A percentile compares a stretch with the other conserved stretches of the same genome.
Conservation (phyloP, 2,329 filamentous ascomycete species). For the Colletotrichum simmondsii region DNA sequence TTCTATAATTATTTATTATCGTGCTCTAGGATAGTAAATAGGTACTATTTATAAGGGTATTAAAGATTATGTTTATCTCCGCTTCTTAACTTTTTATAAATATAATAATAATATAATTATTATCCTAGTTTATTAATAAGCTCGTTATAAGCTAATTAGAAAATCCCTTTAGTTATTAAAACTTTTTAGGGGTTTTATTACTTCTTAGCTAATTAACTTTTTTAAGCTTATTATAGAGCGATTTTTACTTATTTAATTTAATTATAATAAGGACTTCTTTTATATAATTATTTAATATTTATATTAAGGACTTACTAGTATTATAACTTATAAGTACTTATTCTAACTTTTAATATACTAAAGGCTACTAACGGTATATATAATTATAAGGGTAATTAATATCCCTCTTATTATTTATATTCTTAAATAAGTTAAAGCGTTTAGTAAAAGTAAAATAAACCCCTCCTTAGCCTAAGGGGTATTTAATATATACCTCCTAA, state of each 20-base stretch:
- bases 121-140: too few species aligned
- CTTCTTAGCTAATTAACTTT: fast-evolving
- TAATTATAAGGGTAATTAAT: fast-evolving
- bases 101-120: fast-evolving
- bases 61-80: too few species aligned
- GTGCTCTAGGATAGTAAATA: fast-evolving
- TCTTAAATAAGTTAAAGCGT: too few species aligned
- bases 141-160: fast-evolving
- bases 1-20: too few species aligned
- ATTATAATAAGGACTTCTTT: fast-evolving
- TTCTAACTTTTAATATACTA: too few species aligned
- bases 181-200: too few species aligned
- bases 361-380: fast-evolving
- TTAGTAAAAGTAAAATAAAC: fast-evolving
- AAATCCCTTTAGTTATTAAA: too few species aligned
- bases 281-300: too few species aligned
- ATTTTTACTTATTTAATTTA: too few species aligned
- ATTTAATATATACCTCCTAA: fast-evolving
- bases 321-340: too few species aligned
- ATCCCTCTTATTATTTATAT: fast-evolving
- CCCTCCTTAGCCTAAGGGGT: fast-evolving
- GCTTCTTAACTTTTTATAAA: too few species aligned
- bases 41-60: fast-evolving
- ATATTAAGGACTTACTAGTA: too few species aligned
- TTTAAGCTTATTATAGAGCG: fast-evolving